These are phyloP conservation scores for Collybia mongolica DNA, from an alignment of 768 basidiomycete species.

Conservation along the genomic window DNA sequence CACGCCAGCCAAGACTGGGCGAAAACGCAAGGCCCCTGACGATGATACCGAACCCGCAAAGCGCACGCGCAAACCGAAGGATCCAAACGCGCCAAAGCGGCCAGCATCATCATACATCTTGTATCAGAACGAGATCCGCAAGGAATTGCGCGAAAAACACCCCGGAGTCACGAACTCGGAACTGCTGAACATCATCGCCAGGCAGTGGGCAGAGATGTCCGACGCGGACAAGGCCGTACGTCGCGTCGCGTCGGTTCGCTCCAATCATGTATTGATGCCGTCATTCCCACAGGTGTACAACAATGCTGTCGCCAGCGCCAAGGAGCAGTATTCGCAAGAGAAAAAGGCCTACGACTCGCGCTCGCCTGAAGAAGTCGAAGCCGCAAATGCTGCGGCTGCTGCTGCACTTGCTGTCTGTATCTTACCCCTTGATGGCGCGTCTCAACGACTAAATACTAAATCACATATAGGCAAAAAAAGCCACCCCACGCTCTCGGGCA, in stretches of 20 bases:
- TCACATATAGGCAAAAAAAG: constrained; percentile 21
- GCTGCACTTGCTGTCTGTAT: constrained; percentile 36
- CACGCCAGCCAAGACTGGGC: constrained; percentile 18
- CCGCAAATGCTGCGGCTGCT: constrained; percentile 42
- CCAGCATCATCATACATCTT: constrained; percentile 91
- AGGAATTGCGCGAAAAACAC: constrained; percentile 62
- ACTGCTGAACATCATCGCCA: constrained; percentile 67
- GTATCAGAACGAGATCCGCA: constrained; percentile 90
- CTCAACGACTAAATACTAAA: background rate
- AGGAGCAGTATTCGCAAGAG: constrained; percentile 59
- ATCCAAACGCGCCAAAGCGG: constrained; percentile 93
- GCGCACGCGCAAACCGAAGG: constrained; percentile 72
- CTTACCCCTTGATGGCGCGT: background rate
- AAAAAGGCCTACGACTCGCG: constrained; percentile 66
- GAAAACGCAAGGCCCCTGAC: constrained; percentile 42
- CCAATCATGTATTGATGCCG: constrained; percentile 6
- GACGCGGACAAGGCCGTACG: constrained; percentile 75
- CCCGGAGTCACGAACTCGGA: constrained; percentile 70
- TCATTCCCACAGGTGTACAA: constrained; percentile 46
- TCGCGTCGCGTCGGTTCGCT: constrained; percentile 15
- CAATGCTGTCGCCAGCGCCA: constrained; percentile 54
- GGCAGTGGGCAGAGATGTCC: constrained; percentile 70
- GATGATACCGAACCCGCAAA: constrained; percentile 42
- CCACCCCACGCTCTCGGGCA: constrained; percentile 10
- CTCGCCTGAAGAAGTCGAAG: constrained; percentile 45